Conservation (phyloP, 2,329 filamentous ascomycete genomes). For the Ceratocystis cacaofunesta region DNA sequence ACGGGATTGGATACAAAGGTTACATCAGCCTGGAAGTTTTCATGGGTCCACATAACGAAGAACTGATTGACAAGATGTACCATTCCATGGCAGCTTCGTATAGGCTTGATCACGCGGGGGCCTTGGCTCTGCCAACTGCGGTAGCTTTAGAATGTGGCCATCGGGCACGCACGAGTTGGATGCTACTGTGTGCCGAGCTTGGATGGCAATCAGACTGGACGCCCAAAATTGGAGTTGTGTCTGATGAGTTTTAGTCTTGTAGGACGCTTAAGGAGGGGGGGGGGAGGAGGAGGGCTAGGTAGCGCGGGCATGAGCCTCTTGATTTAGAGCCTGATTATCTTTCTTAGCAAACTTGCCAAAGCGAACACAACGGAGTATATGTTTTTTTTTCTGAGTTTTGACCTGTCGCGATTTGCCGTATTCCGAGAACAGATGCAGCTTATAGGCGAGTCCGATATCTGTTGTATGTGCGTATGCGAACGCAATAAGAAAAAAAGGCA, state of each 20-base stretch:
- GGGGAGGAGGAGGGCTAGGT: too few relatives aligned
- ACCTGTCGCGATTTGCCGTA: too few relatives aligned
- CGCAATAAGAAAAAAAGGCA: background rate
- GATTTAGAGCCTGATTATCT: too few relatives aligned
- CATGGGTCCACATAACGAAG: background rate
- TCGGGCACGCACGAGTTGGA: constrained; percentile 17
- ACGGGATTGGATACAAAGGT: constrained; percentile 13
- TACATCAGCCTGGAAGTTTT: constrained; percentile 21
- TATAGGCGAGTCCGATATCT: background rate
- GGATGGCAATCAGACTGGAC: constrained; percentile 14
- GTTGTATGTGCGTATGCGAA: background rate
- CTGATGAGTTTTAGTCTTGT: background rate
- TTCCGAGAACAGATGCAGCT: background rate
- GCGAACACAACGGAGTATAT: too few relatives aligned
- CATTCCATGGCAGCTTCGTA: constrained; percentile 3
- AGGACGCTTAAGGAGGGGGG: background rate
- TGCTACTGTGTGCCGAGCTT: constrained; percentile 16
- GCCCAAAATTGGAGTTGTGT: background rate
- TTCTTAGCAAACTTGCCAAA: too few relatives aligned
- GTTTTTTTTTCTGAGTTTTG: too few relatives aligned
- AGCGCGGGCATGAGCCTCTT: too few relatives aligned
- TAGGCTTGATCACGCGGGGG: constrained; percentile 1
- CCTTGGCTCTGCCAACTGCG: constrained; percentile 6
- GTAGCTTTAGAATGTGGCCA: constrained; percentile 14
- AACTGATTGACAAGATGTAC: background rate